These are phyloP conservation scores for Naganishia kalamii DNA, from an alignment of 768 basidiomycete species.

Conservation along the genomic window DNA sequence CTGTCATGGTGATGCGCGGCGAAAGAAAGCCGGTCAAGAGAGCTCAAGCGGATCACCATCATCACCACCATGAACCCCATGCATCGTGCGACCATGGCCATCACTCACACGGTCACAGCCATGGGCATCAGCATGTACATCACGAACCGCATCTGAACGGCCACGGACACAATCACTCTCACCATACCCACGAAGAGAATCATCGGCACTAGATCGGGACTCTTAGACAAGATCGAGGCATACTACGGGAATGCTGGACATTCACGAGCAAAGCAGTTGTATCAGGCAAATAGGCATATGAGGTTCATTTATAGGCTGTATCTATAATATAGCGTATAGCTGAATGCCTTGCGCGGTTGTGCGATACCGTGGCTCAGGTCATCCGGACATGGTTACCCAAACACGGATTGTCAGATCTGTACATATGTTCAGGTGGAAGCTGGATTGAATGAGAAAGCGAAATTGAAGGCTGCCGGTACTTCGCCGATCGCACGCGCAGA, in stretches of 20 bases:
- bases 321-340: no score
- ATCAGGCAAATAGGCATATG: no score
- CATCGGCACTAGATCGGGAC: not conserved
- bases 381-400: no score
- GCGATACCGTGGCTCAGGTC: no score
- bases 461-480: no score
- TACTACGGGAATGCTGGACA: no score
- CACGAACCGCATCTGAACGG: not conserved
- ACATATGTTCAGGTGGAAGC: no score
- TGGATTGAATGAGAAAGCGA: no score
- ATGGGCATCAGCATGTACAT: constrained; percentile 8
- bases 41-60: constrained; percentile 8
- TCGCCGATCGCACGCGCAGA: not conserved
- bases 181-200: not conserved
- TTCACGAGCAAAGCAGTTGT: no score
- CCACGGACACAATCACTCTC: not conserved
- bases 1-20: constrained; percentile 9
- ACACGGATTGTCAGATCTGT: no score
- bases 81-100: constrained; percentile 7
- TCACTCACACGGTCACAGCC: constrained; percentile 11
- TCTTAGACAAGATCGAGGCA: not conserved
- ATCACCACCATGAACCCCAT: constrained; percentile 8
- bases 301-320: no score
- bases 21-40: constrained; percentile 20
- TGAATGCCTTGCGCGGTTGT: no score